Evolutionary conservation across 1,284 basidiomycete genomes (phyloP), one percentile per base, ranked within the genome.

Genomic region (Cutaneotrichosporon sp.): DNA sequence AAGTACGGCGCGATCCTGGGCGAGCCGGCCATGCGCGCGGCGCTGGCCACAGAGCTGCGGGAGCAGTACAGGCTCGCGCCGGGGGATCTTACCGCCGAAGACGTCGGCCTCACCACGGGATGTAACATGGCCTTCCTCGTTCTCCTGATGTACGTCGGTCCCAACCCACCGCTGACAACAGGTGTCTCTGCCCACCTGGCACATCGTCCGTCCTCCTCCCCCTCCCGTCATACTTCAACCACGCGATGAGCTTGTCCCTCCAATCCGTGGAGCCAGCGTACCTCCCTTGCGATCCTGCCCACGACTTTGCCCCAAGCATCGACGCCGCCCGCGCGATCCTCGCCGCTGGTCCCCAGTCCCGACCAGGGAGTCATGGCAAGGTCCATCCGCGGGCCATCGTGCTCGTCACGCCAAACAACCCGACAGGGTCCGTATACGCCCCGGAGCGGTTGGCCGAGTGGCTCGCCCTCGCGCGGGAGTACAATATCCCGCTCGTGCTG

Each of bases 211-310:
- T 90, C 35, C 84, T 94, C 45, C 71, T 92, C 14, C 88, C 89
- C 6, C 78, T 85, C 1, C 89, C 90, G 10, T 87, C 86, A 79
- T 88, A 88, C 65, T 88, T 89, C 68, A 87, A 87, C 73, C 83
- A 87, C 57, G 84, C 85, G 60, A 91, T 90, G 88, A 82, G 81
- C 1, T 75, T 88, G 27, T 81, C 80, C 27, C 77, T 88, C 59
- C 79, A 87, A 7, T 81, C 80, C 2, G 79, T 93, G 59, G 79
- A 78, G 48, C 71, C 83, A 2, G 75, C 88, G 4, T 78, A 84
- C 1, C 76, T 92, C 27, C 77, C 78, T n/a, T 83, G 84, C 2
- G 74, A 74, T 20, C 71, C 83, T 0, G 72, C 79, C 31, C 74
- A 80, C 25, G 79, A 78, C 9, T 91, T 88, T 67, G 70, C 78